Conservation (phyloP, 2,329 filamentous ascomycete genomes). For the Cytospora schulzeri region DNA sequence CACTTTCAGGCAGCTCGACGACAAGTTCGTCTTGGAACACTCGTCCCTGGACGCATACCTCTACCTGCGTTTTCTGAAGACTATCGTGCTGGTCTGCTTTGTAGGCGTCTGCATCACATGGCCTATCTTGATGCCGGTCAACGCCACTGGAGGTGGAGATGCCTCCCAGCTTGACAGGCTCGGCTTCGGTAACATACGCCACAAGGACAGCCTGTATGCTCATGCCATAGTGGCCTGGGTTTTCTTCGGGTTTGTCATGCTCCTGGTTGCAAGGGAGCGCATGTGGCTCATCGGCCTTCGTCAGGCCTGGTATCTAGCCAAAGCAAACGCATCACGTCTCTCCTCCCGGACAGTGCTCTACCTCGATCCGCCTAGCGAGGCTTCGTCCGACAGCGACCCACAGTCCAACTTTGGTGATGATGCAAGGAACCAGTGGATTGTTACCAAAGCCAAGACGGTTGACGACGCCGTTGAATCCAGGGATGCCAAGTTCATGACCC, state of each 20-base stretch:
- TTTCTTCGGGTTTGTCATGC: constrained; percentile 87
- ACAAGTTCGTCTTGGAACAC: constrained; percentile 64
- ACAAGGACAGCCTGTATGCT: constrained; percentile 72
- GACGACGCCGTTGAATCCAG: constrained; percentile 77
- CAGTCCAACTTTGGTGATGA: constrained; percentile 75
- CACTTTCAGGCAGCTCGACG: constrained; percentile 25
- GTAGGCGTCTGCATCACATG: constrained; percentile 81
- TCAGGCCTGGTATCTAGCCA: constrained; percentile 89
- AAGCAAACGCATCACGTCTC: constrained; percentile 78
- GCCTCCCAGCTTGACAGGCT: constrained; percentile 68
- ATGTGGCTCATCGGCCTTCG: constrained; percentile 93
- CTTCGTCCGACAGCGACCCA: constrained; percentile 73
- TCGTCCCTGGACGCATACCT: constrained; percentile 92
- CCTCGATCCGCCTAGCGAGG: constrained; percentile 77
- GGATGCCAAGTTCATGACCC: constrained; percentile 49
- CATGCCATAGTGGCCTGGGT: constrained; percentile 80
- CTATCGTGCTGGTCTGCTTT: constrained; percentile 73
- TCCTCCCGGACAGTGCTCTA: constrained; percentile 94
- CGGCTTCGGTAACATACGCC: constrained; percentile 53
- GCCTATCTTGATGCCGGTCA: constrained; percentile 82
- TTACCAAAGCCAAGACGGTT: constrained; percentile 72
- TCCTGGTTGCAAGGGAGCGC: constrained; percentile 84
- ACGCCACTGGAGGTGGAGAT: constrained; percentile 74
- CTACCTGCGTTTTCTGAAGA: constrained; percentile 84
- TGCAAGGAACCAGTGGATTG: constrained; percentile 83